Conservation (phyloP, 106 monocot genomes). For the Cymbidium sinense region DNA sequence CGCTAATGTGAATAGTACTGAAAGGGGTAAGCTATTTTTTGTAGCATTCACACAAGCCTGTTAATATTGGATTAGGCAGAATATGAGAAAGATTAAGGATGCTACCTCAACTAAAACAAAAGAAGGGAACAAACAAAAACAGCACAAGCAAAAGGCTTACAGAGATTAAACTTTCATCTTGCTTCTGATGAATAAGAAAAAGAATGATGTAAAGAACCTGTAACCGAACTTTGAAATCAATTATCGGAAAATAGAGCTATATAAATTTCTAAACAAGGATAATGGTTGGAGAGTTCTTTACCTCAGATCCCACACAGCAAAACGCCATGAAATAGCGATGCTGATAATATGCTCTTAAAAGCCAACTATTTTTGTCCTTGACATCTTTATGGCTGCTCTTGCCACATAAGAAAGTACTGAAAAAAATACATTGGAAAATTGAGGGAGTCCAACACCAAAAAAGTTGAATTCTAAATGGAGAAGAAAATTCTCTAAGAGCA, state of each 20-base stretch:
- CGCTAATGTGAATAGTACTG: conserved; percentile 39
- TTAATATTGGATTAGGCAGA: not conserved
- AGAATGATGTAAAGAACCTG: conserved; percentile 87
- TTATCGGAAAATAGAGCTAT: not conserved
- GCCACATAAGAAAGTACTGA: conserved; percentile 83
- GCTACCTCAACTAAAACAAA: not conserved
- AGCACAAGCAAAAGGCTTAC: conserved; percentile 30
- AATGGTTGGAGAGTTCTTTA: conserved; percentile 8
- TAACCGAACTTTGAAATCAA: conserved; percentile 1
- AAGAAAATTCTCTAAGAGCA: not conserved
- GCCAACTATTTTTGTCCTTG: conserved; percentile 76
- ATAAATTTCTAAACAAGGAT: not conserved
- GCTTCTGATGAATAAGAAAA: conserved; percentile 54
- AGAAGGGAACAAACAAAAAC: not conserved
- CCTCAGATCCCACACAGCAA: conserved; percentile 96
- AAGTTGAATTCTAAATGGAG: not conserved
- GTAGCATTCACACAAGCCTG: conserved; percentile 53
- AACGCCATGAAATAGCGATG: conserved; percentile 84
- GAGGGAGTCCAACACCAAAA: not conserved
- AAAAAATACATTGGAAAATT: conserved; percentile 3
- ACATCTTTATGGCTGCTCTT: conserved; percentile 96
- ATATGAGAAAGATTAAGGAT: not conserved
- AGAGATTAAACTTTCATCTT: conserved; percentile 43
- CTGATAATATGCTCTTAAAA: conserved; percentile 75
- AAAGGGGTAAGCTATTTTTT: conserved; percentile 25